Evolutionary conservation across 2,329 filamentous ascomycete genomes (phyloP).

Genomic region (Monilinia vaccinii-corymbosi): DNA sequence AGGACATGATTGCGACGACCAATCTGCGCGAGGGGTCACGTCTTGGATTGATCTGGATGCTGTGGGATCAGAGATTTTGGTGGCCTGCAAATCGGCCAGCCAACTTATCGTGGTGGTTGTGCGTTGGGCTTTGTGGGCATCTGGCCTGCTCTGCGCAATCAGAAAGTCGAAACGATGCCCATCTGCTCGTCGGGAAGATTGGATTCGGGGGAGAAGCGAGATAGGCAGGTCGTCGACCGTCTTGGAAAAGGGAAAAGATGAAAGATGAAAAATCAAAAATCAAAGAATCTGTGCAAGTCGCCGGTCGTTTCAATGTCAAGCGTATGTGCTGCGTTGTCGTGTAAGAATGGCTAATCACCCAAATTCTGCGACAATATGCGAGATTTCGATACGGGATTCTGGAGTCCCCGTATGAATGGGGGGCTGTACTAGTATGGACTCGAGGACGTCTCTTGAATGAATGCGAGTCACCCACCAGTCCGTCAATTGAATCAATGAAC

Average conservation of each 20-base stretch:
- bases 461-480: too few species aligned
- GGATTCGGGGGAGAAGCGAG: background rate
- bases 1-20: slow-evolving; percentile 43
- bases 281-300: background rate
- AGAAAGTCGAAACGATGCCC: slow-evolving; percentile 10
- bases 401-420: slow-evolving; percentile 1
- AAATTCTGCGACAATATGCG: slow-evolving; percentile 10
- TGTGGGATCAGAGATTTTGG: background rate
- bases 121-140: background rate
- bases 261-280: background rate
- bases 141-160: background rate
- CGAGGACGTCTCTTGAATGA: too few species aligned
- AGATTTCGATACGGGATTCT: background rate
- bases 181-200: slow-evolving; percentile 13
- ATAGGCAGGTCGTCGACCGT: background rate
- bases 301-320: slow-evolving; percentile 1
- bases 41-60: background rate
- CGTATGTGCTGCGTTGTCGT: slow-evolving; percentile 9
- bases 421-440: too few species aligned
- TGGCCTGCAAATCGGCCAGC: background rate
- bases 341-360: slow-evolving; percentile 5
- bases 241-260: too few species aligned
- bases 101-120: background rate
- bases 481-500: too few species aligned
- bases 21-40: background rate